Evolutionary conservation across 768 basidiomycete species (phyloP).

Genomic region (Lepiota venenata): DNA sequence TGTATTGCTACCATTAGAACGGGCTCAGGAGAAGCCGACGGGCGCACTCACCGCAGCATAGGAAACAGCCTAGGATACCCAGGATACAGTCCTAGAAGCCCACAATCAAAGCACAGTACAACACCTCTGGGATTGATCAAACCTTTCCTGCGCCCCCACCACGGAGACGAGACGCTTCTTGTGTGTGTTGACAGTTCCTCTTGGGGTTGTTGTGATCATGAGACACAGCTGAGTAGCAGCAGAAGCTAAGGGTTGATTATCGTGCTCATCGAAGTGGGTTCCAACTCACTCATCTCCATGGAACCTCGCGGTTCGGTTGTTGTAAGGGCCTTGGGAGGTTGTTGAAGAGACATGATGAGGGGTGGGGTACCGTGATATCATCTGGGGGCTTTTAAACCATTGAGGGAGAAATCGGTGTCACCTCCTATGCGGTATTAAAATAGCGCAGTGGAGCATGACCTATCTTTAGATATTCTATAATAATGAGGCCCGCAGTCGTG

Average conservation of each 20-base stretch:
- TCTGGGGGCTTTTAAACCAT: neutral
- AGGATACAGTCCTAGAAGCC: conserved; percentile 60
- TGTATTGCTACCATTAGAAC: neutral
- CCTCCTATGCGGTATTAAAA: too few species aligned
- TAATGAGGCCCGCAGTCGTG: too few species aligned
- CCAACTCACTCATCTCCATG: conserved; percentile 58
- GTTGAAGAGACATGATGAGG: conserved; percentile 23
- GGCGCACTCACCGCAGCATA: conserved; percentile 60
- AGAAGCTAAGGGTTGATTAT: too few species aligned
- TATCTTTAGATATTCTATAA: too few species aligned
- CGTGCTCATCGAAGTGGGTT: neutral
- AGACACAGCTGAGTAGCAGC: conserved; percentile 34
- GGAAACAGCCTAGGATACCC: conserved; percentile 58
- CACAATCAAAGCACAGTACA: neutral
- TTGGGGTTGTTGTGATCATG: conserved; percentile 15
- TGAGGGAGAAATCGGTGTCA: neutral
- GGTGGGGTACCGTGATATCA: neutral
- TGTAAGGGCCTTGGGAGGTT: conserved; percentile 21
- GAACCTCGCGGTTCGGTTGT: conserved; percentile 56
- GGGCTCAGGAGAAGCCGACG: neutral
- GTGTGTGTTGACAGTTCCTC: conserved; percentile 36
- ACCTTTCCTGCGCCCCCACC: conserved; percentile 74
- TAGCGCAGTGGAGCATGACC: too few species aligned
- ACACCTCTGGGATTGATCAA: neutral
- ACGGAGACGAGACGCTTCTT: conserved; percentile 56